Percentiles rank a stretch among this genome's conserved stretches.
Evolutionary conservation across 1,284 basidiomycete species (phyloP).

Genomic region (Rhizoctonia solani): DNA sequence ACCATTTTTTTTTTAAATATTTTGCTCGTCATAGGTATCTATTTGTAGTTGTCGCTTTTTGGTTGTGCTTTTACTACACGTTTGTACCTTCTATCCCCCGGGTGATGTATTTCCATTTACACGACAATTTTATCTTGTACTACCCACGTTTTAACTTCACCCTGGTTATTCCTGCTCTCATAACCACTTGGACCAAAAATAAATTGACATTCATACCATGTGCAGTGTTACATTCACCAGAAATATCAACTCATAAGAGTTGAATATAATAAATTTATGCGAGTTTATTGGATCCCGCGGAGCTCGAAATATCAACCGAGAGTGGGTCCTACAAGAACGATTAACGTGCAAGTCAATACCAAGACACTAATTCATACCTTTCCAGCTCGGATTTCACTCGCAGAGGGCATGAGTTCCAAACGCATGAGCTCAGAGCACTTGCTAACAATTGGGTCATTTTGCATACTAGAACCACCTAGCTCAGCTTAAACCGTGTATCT

Average conservation of each 20-base stretch:
- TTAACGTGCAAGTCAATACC: neutral
- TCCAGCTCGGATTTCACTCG: conserved; percentile 68
- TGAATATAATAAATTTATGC: neutral
- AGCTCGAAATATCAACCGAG: conserved; percentile 42
- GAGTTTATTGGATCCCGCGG: neutral
- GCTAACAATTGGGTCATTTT: conserved; percentile 78
- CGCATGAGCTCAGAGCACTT: conserved; percentile 82
- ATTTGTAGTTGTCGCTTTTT: no score
- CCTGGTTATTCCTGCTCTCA: no score
- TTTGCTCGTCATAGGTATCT: no score
- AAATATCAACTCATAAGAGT: neutral
- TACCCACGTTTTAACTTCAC: no score
- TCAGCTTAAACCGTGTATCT: neutral
- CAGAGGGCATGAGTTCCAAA: conserved; percentile 78
- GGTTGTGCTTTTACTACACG: no score
- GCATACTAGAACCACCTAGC: conserved; percentile 59
- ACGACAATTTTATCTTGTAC: no score
- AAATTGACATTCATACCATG: no score
- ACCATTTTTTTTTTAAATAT: no score
- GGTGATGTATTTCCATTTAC: no score
- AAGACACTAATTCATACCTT: conserved; percentile 44
- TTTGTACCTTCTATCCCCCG: no score
- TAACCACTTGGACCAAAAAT: no score
- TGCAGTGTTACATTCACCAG: neutral
- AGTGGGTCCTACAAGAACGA: conserved; percentile 42